phyloP scores from a whole-genome alignment of 495 filamentous ascomycete species.

The Xylaria cubensis region DNA sequence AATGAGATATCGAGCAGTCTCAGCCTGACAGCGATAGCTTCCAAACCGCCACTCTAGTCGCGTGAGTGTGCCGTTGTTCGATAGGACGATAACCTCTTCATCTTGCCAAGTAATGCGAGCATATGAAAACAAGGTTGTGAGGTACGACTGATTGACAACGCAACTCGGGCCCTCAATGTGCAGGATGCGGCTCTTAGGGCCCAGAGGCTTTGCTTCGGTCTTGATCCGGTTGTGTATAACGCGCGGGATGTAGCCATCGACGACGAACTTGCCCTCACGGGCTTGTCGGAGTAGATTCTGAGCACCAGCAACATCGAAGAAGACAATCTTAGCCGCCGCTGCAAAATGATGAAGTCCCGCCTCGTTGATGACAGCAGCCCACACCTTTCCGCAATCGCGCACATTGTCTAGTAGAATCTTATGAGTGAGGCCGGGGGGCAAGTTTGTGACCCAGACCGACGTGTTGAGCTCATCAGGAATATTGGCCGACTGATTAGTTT shows the following conservation, averaged over 20 bases:
- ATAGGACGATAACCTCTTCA: conserved; percentile 15
- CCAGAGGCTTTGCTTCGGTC: background rate
- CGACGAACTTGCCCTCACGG: background rate
- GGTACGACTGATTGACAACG: conserved; percentile 20
- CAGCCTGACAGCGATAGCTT: conserved; percentile 29
- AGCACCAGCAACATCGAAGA: conserved; percentile 28
- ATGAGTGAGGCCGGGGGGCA: conserved; percentile 10
- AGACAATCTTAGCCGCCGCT: conserved; percentile 24
- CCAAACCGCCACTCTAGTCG: conserved; percentile 32
- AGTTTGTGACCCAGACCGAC: conserved; percentile 26
- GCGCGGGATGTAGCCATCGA: background rate
- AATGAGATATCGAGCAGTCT: conserved; percentile 14
- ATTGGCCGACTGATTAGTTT: conserved; percentile 27
- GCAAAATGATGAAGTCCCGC: background rate
- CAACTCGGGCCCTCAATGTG: conserved; percentile 24
- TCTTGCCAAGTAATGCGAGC: conserved; percentile 20
- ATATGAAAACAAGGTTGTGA: background rate
- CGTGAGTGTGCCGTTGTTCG: background rate
- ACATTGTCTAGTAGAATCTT: conserved; percentile 19
- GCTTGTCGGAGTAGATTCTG: conserved; percentile 22
- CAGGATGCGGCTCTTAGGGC: conserved; percentile 19
- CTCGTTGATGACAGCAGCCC: conserved; percentile 24
- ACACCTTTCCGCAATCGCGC: conserved; percentile 24
- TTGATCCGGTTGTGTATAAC: conserved; percentile 21
- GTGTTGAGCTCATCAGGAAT: conserved; percentile 23